Evolutionary conservation across 1,284 basidiomycete species (phyloP).

Genomic region (Ustilago xerochloae): DNA sequence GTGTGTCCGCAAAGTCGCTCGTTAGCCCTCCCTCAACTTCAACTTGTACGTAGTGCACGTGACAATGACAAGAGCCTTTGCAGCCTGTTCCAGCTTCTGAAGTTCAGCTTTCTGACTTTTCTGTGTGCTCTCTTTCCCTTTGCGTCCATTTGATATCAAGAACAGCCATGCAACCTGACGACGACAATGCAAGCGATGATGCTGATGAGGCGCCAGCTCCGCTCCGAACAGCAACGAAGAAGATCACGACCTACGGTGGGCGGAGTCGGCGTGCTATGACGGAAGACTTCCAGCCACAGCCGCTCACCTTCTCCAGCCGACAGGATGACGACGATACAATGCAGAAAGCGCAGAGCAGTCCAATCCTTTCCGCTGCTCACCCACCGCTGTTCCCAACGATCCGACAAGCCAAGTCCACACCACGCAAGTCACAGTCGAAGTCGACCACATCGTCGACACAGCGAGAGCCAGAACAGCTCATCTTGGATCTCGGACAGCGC

Average conservation of each 20-base stretch:
- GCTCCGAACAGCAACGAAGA: conserved; percentile 15
- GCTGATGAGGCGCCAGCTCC: neutral
- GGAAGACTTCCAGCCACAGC: conserved; percentile 17
- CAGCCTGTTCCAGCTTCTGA: neutral
- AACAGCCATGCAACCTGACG: conserved; percentile 1
- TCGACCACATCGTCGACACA: neutral
- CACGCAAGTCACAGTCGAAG: conserved; percentile 20
- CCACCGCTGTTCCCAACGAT: conserved; percentile 20
- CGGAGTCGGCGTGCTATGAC: conserved; percentile 40
- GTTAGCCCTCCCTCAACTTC: conserved; percentile 17
- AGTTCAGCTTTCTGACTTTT: conserved; percentile 10
- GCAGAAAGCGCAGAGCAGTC: conserved; percentile 33
- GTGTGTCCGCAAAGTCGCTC: conserved; percentile 15
- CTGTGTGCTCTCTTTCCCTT: neutral
- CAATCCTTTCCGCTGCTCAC: conserved; percentile 18
- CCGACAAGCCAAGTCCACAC: conserved; percentile 5
- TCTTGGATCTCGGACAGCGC: conserved; percentile 58
- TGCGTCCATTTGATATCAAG: neutral
- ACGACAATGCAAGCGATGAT: neutral
- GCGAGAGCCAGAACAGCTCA: conserved; percentile 52
- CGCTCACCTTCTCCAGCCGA: neutral
- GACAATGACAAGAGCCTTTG: conserved; percentile 2
- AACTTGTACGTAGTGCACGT: conserved; percentile 45
- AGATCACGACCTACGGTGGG: conserved; percentile 40
- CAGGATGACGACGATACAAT: conserved; percentile 13